These are phyloP conservation scores for Termitomyces sp. DNA, from an alignment of 1,284 basidiomycete species.

Conservation along the genomic window DNA sequence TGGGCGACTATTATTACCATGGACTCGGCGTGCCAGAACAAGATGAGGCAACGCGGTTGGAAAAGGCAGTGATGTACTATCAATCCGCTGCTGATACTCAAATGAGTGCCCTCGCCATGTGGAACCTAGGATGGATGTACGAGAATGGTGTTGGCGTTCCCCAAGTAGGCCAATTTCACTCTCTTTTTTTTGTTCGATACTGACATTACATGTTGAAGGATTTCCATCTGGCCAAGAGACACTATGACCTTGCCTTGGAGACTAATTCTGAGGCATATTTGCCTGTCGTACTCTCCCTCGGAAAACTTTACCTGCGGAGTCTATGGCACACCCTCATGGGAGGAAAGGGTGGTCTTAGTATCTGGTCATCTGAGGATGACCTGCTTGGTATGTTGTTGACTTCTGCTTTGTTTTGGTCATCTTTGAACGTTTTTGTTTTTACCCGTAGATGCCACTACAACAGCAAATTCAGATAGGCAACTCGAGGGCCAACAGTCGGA, in stretches of 20 bases:
- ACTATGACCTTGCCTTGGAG: slow-evolving; percentile 88
- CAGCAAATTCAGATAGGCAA: slow-evolving; percentile 23
- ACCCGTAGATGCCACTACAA: slow-evolving; percentile 3
- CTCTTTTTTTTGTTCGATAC: background rate
- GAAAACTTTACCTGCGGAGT: slow-evolving; percentile 81
- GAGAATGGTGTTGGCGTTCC: slow-evolving; percentile 92
- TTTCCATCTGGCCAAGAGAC: slow-evolving; percentile 94
- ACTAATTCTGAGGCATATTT: slow-evolving; percentile 87
- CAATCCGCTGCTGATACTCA: slow-evolving; percentile 91
- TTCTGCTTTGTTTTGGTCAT: background rate
- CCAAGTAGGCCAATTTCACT: slow-evolving; percentile 43
- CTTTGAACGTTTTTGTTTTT: background rate
- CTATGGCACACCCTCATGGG: slow-evolving; percentile 78
- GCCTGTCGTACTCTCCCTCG: slow-evolving; percentile 78
- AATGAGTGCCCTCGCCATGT: slow-evolving; percentile 90
- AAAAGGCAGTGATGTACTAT: slow-evolving; percentile 91
- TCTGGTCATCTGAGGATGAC: slow-evolving; percentile 56
- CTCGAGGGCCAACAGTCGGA: slow-evolving; percentile 30
- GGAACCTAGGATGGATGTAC: slow-evolving; percentile 99
- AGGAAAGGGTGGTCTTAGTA: slow-evolving; percentile 56
- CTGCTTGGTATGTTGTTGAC: slow-evolving; percentile 12
- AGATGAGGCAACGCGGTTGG: slow-evolving; percentile 58
- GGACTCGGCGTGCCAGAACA: slow-evolving; percentile 73
- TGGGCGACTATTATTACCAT: slow-evolving; percentile 93
- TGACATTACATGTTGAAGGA: slow-evolving; percentile 46